phyloP scores from a whole-genome alignment of 352 stramenopile species.

The Globisporangium echinulatum region DNA sequence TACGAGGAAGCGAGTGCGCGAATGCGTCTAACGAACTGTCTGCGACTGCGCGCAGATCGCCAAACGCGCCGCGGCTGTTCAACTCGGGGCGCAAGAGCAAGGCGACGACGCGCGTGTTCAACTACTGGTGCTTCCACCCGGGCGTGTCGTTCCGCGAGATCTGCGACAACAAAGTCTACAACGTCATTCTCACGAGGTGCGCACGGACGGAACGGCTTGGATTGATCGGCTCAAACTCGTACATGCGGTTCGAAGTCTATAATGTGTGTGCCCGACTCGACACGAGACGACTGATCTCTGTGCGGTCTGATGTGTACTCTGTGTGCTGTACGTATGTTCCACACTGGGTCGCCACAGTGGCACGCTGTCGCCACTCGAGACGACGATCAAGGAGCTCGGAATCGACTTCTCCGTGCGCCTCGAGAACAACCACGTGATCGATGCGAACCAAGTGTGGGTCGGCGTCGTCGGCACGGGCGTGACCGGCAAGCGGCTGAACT shows the following conservation, averaged over 20 bases:
- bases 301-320: too few relatives aligned
- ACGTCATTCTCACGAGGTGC: conserved; percentile 82
- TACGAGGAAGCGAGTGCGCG: neutral
- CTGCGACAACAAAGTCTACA: conserved; percentile 86
- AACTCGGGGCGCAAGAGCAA: conserved; percentile 47
- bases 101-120: conserved; percentile 83
- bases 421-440: conserved; percentile 98
- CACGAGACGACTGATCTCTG: too few relatives aligned
- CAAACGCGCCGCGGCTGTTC: conserved; percentile 39
- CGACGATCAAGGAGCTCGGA: conserved; percentile 95
- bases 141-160: conserved; percentile 96
- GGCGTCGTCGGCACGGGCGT: conserved; percentile 92
- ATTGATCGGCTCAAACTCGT: too few relatives aligned
- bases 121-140: conserved; percentile 99
- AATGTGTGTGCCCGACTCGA: too few relatives aligned
- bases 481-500: conserved; percentile 91
- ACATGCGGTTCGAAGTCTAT: too few relatives aligned
- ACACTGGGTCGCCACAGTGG: conserved; percentile 53
- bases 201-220: neutral
- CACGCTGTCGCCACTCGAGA: conserved; percentile 95
- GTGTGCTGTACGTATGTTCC: too few relatives aligned
- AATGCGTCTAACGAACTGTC: neutral
- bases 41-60: neutral
- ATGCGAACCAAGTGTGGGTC: conserved; percentile 82
- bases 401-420: conserved; percentile 94